Evolutionary conservation across 768 basidiomycete genomes (phyloP).

Genomic region (Amyloporia xantha): DNA sequence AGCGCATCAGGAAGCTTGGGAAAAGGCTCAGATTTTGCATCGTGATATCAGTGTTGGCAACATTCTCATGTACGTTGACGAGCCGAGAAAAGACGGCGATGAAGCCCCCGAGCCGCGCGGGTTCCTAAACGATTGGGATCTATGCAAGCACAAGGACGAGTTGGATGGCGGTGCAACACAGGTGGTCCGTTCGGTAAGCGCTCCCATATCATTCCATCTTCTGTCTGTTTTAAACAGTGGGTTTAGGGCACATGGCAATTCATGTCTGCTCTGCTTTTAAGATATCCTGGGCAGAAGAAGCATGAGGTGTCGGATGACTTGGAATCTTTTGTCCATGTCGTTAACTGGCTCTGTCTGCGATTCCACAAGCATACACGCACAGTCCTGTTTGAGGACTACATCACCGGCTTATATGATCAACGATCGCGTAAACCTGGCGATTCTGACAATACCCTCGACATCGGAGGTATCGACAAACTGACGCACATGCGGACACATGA

Average conservation of each 20-base stretch:
- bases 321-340: constrained; percentile 15
- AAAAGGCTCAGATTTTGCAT: constrained; percentile 2
- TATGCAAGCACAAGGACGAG: not conserved
- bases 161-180: not conserved
- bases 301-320: constrained; percentile 12
- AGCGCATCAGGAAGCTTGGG: not conserved
- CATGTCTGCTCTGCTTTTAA: constrained; percentile 8
- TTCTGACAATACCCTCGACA: no score
- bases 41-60: constrained; percentile 10
- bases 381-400: no score
- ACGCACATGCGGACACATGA: no score
- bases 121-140: not conserved
- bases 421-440: no score
- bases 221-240: no score
- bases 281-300: constrained; percentile 3
- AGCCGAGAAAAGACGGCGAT: not conserved
- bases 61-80: constrained; percentile 4
- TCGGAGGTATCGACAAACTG: no score
- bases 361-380: not conserved
- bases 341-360: not conserved
- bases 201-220: not conserved
- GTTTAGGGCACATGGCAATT: constrained; percentile 20
- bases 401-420: no score
- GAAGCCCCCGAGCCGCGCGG: not conserved
- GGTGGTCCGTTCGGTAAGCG: not conserved